Base-by-base conservation (phyloP, 768 basidiomycete genomes). In the Leucosporidium creatinivorum region DNA sequence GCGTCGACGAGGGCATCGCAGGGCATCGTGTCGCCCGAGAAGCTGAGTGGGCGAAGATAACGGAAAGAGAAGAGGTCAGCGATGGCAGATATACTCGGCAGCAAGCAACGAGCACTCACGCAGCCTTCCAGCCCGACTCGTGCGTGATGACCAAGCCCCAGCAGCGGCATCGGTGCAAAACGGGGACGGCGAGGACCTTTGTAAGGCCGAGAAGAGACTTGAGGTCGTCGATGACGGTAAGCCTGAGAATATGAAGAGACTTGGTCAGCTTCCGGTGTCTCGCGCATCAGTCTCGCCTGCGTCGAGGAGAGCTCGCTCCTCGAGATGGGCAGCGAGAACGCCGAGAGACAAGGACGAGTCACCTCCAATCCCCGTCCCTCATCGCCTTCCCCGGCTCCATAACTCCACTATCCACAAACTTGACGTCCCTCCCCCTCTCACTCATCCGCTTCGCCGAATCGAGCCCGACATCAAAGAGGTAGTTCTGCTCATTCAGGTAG, bases 21-120 rank as follows among this genome's bases (percentile, higher is more conserved):
- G 0, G 94, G 93, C 75, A 83, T 81, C 1, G 93, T 97, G 77
- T 98, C 94, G 8, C 87, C 93, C 5, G 94, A 97, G 75, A 89
- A 98, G 26, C 93, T 94, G 70, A 49, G 2, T 2, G 23, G 13
- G 7, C 44, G 39, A n/a, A 56, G 30, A n/a, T 52, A 2, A n/a
- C n/a, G 33, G 33, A 69, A 50, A 8, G 51, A 49, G 26, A 64
- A 52, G 23, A 28, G 7, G 25, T 25, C 3, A 30, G 18, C 17
- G 49, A 31, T 19, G 7, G 8, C 25, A 1, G 13, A 19, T 19
- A n/a, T 4, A 28, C n/a, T 25, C 31, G 33, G 1, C n/a, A 47
- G 39, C 10, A 13, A 44, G 39, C 10, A 15, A 44, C 15, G 12
- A 44, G 10, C 19, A 82, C 87, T 67, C 75, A 91, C 89, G 83